phyloP scores from a whole-genome alignment of 805 yeast species.

The Saturnispora sekii region DNA sequence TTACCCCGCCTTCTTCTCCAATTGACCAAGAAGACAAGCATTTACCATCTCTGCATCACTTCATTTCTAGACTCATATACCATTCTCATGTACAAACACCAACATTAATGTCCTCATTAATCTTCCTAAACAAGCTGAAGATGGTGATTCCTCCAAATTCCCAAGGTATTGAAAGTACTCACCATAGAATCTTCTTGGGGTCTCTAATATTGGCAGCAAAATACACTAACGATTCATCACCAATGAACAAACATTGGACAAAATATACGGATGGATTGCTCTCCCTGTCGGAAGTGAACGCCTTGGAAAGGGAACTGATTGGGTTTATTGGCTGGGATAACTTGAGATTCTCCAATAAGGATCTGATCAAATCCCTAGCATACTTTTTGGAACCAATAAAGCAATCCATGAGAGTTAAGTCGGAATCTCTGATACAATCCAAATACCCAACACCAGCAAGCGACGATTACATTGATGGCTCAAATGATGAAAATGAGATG shows the following conservation, averaged over 20 bases:
- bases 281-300: conserved; percentile 68
- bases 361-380: conserved; percentile 56
- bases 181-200: conserved; percentile 88
- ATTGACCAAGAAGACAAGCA: conserved; percentile 7
- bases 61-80: conserved; percentile 63
- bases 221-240: conserved; percentile 85
- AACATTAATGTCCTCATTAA: conserved; percentile 86
- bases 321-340: conserved; percentile 75
- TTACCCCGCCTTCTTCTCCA: conserved; percentile 35
- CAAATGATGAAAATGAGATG: not conserved
- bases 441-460: not conserved
- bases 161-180: conserved; percentile 83
- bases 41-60: conserved; percentile 43
- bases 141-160: conserved; percentile 77
- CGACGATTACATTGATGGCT: not conserved
- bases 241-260: conserved; percentile 95
- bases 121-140: conserved; percentile 70
- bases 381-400: conserved; percentile 75
- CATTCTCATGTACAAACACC: conserved; percentile 92
- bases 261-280: conserved; percentile 82
- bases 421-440: conserved; percentile 9
- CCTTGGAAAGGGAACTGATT: conserved; percentile 83
- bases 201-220: conserved; percentile 88
- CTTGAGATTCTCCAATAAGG: conserved; percentile 57
- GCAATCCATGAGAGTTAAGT: conserved; percentile 29